Evolutionary conservation across 345 rosid genomes (phyloP), one percentile per base, ranked within the genome.

Genomic region (Arabis hirsuta): DNA sequence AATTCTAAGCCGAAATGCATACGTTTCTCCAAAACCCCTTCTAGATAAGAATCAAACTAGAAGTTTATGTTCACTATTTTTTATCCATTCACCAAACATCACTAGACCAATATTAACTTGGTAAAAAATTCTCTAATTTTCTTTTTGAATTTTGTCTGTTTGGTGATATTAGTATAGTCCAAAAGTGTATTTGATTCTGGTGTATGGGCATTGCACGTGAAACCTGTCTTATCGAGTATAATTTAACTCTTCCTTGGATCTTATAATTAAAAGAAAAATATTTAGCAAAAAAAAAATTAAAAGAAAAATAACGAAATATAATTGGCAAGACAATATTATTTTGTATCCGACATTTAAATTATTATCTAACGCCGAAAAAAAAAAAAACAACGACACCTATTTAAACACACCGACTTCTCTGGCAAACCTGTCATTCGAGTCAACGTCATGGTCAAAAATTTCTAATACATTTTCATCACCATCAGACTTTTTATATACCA

Each of bases 371-470:
- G 64, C 69, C 73, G 59, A 60, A 34, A 66, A 60, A 53, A 22
- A 22, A 34, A 73, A 60, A 53, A 16, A 16, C 16, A 16, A 59
- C 55, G 60, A 61, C 45, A 55, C 52, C 29, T 69, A 68, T 52
- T 75, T 62, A 54, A 75, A 68, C 24, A 76, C 74, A 76, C 79
- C 79, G 79, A 76, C 74, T 68, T 69, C 79, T 62, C 79, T 75
- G 79, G 79, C 79, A 75, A 75, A 61, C 41, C 69, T 68, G 74
- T 59, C 68, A 45, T 13, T 61, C 57, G 57, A 67, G 78, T 67
- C 74, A 68, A 75, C 64, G 69, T 53, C 73, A 54, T 54, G 51
- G 74, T 75, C 74, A 68, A 68, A 61, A 24, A 0, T 55, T 22
- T 10, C 48, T 44, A 48, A 62, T 60, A 47, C 65, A 55, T 55